A percentile compares a stretch with the other conserved stretches of the same genome.
Evolutionary conservation across 1,139 yeast species (phyloP).

Genomic region (Yamadazyma blattariae): DNA sequence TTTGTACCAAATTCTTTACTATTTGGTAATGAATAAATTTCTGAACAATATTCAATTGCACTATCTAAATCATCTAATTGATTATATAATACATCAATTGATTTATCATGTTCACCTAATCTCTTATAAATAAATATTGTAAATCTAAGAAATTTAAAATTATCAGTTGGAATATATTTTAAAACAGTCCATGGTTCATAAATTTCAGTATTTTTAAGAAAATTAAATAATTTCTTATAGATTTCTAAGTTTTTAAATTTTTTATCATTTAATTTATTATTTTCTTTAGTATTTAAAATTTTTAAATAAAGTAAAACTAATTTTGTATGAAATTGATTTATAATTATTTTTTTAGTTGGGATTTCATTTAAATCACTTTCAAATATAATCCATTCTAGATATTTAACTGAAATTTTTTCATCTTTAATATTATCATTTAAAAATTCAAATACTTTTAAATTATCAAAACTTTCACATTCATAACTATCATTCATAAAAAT

Average conservation of each 20-base stretch:
- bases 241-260: conserved; percentile 15
- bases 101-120: conserved; percentile 61
- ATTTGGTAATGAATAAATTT: conserved; percentile 38
- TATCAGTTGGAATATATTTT: conserved; percentile 35
- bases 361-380: conserved; percentile 44
- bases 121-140: conserved; percentile 59
- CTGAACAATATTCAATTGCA: conserved; percentile 62
- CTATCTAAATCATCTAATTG: conserved; percentile 55
- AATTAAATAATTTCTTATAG: conserved; percentile 34
- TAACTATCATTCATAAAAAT: conserved; percentile 69
- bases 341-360: conserved; percentile 28
- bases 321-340: conserved; percentile 44
- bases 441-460: conserved; percentile 51
- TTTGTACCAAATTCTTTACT: conserved; percentile 37
- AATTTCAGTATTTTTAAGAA: conserved; percentile 31
- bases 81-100: conserved; percentile 60
- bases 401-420: conserved; percentile 42
- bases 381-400: conserved; percentile 56
- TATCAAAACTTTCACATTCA: conserved; percentile 60
- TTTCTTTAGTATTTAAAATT: conserved; percentile 20
- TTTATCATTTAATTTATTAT: conserved; percentile 10
- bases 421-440: conserved; percentile 24
- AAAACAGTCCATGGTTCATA: conserved; percentile 50
- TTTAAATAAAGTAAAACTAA: conserved; percentile 57
- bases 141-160: conserved; percentile 36